Percentiles rank a stretch among this genome's conserved stretches.
Conservation (phyloP, 78 protist species). For the Protostelium mycophagum region DNA sequence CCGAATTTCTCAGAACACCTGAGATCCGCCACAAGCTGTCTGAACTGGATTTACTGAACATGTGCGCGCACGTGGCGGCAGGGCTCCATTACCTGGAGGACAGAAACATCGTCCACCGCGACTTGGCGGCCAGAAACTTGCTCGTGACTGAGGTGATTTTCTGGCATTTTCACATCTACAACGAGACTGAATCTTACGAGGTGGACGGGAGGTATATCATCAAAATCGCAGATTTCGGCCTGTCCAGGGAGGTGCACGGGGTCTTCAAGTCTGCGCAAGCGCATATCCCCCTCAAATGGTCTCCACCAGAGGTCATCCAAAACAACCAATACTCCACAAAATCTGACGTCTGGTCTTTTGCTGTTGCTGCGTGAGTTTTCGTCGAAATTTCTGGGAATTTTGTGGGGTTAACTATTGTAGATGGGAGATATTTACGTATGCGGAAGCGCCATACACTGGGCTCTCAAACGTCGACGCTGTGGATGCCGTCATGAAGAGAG, state of each 20-base stretch:
- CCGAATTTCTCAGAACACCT: background rate
- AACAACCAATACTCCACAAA: conserved; percentile 5
- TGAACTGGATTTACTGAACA: background rate
- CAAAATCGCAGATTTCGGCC: background rate
- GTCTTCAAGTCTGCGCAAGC: background rate
- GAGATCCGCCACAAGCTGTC: background rate
- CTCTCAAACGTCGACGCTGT: background rate
- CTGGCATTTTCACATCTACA: background rate
- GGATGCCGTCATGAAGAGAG: background rate
- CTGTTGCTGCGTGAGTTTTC: background rate
- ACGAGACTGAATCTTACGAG: background rate
- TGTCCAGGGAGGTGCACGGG: background rate
- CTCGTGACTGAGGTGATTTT: background rate
- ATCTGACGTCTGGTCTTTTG: conserved; percentile 7
- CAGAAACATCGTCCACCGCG: background rate
- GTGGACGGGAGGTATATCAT: background rate
- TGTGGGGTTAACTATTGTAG: background rate
- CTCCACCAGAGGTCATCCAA: conserved; percentile 5
- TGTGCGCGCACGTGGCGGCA: background rate
- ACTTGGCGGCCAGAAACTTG: background rate
- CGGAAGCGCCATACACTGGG: background rate
- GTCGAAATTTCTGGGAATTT: background rate
- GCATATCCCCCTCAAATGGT: background rate
- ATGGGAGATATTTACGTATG: background rate
- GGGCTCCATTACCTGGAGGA: background rate